Evolutionary conservation across 2,329 filamentous ascomycete genomes (phyloP).

Genomic region (Arthrobotrys sphaeroides): DNA sequence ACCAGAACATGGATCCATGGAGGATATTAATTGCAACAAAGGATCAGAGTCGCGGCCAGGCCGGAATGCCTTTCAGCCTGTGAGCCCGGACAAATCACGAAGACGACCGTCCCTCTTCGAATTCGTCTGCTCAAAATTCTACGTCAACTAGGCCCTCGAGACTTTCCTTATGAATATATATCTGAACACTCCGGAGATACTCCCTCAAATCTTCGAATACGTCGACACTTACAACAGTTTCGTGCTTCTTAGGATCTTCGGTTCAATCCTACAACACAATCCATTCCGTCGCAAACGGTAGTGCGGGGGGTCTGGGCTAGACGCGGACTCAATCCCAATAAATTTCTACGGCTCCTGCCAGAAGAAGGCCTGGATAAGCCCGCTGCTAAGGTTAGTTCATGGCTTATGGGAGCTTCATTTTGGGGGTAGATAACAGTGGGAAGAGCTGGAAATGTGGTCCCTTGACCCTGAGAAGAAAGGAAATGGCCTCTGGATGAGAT

Average conservation of each 20-base stretch:
- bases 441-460: neutral
- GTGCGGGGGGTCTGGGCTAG: neutral
- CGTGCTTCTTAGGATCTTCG: neutral
- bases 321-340: neutral
- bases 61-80: too few species aligned
- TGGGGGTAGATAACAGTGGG: neutral
- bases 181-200: too few species aligned
- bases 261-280: conserved; percentile 1
- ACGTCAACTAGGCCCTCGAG: too few species aligned
- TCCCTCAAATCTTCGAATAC: conserved; percentile 1
- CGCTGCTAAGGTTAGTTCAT: neutral
- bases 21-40: too few species aligned
- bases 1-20: too few species aligned
- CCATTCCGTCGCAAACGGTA: neutral
- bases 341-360: neutral
- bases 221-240: neutral
- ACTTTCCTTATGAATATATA: too few species aligned
- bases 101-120: too few species aligned
- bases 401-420: neutral
- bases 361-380: neutral
- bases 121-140: too few species aligned
- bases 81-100: too few species aligned
- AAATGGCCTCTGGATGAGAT: neutral
- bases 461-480: neutral
- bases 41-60: too few species aligned